Evolutionary conservation across 768 basidiomycete species (phyloP), one percentile per base, ranked within the genome.

Genomic region (Crassisporium funariophilum): DNA sequence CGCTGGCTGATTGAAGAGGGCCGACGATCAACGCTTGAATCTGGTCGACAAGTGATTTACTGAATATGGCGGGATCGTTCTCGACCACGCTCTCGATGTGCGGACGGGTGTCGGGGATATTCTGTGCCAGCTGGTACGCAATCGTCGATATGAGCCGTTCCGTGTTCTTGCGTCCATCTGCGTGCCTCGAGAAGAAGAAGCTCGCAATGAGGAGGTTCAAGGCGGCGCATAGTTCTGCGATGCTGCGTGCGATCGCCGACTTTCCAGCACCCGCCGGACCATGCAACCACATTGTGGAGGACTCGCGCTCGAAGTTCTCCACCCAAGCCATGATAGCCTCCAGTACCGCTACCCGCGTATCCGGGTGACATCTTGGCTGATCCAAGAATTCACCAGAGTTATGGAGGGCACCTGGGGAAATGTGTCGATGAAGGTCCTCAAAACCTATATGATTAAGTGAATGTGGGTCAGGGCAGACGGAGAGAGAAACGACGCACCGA

Each of bases 211-310:
- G 49, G 4, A 27, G 35, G 2, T 20, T 41, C 13, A 46, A 24
- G 3, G 27, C 43, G 4, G 19, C 16, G 13, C 41, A 42, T 2
- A 21, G n/a, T 23, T 68, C 56, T 10, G 66, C 61, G 1, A 68
- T 50, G 1, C 64, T 64, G 27, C 68, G 68, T 11, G 58, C 57
- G 10, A 72, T 42, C 1, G 63, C 57, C 0, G 64, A 54, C 39
- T 66, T 66, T 1, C 66, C 66, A 0, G 55, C 52, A 0, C 66
- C 63, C n/a, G 61, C 64, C 3, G 60, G 53, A 1, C 65, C 64
- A 16, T 47, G 31, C 1, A 65, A 41, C 61, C 57, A 62, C 4
- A 59, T 13, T 9, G 57, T 19, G 1, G 21, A 44, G 10, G 37
- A 24, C 4, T 34, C n/a, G 19, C 36, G 17, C 11, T 35, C 29